These are phyloP conservation scores for Avicennia marina DNA, from an alignment of 257 asterid genomes.

Conservation along the genomic window DNA sequence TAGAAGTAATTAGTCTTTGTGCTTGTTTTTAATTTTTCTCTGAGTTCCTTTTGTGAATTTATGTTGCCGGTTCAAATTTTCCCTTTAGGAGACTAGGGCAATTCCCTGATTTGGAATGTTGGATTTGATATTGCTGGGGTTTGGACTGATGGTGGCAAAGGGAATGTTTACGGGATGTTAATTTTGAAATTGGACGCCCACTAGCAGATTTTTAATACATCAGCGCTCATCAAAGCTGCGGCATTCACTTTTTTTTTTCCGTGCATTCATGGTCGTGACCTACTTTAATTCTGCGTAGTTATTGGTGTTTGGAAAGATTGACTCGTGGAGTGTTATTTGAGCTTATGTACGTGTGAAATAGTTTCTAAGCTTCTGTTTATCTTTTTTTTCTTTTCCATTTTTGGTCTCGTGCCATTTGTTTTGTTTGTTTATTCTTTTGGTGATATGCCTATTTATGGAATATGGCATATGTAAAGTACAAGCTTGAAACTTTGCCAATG, in stretches of 20 bases:
- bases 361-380: not conserved
- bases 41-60: not conserved
- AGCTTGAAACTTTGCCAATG: not conserved
- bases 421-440: not conserved
- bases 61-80: not conserved
- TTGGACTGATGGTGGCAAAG: not conserved
- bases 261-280: not conserved
- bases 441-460: not conserved
- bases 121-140: not conserved
- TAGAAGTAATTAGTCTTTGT: not conserved
- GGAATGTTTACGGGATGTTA: not conserved
- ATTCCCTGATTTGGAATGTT: not conserved
- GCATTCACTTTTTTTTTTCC: not conserved
- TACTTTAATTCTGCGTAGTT: not conserved
- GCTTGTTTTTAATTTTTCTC: not conserved
- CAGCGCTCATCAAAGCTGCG: not conserved
- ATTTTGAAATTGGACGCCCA: constrained; percentile 1
- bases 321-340: constrained; percentile 17
- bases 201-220: not conserved
- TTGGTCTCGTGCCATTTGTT: no score
- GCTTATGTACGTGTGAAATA: constrained; percentile 13
- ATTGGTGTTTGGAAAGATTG: constrained; percentile 19
- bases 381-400: no score
- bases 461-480: not conserved
- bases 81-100: not conserved